Percentiles rank a stretch among this genome's conserved stretches.
These are phyloP conservation scores for Carex myosuroides DNA, from an alignment of 176 grass and related monocot genomes.

Conservation along the genomic window DNA sequence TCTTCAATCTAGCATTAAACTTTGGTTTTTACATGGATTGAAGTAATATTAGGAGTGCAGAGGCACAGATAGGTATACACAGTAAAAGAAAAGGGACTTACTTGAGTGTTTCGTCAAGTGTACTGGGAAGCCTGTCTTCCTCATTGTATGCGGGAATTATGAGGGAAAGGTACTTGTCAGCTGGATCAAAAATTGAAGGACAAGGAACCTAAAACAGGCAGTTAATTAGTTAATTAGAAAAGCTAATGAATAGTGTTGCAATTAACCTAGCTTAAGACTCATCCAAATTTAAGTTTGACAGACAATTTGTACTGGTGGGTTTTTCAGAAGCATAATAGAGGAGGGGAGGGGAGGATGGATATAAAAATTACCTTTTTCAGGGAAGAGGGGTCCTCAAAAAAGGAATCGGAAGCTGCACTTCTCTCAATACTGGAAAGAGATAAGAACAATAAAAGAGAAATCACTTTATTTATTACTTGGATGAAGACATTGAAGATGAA, in stretches of 20 bases:
- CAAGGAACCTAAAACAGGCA: slow-evolving; percentile 51
- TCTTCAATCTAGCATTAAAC: no score
- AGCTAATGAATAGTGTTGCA: no score
- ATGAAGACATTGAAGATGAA: no score
- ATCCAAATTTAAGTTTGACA: no score
- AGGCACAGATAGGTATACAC: no score
- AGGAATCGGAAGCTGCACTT: slow-evolving; percentile 40
- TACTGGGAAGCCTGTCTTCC: slow-evolving; percentile 58
- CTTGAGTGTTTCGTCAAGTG: slow-evolving; percentile 70
- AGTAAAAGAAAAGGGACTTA: slow-evolving; percentile 23
- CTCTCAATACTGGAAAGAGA: slow-evolving; percentile 57
- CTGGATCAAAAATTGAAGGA: slow-evolving; percentile 69
- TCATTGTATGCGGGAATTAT: slow-evolving; percentile 87
- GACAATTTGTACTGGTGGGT: no score
- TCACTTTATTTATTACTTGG: no score
- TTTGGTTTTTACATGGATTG: no score
- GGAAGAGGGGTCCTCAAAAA: slow-evolving; percentile 89
- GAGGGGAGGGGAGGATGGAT: no score
- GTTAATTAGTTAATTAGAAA: not conserved
- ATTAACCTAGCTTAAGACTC: no score
- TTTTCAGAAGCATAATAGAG: no score
- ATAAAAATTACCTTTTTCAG: slow-evolving; percentile 60
- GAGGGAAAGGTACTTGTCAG: slow-evolving; percentile 82
- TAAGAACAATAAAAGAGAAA: not conserved
- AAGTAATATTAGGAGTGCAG: no score